Conservation (phyloP, 306 rosid genomes). For the Potentilla sterilis region DNA sequence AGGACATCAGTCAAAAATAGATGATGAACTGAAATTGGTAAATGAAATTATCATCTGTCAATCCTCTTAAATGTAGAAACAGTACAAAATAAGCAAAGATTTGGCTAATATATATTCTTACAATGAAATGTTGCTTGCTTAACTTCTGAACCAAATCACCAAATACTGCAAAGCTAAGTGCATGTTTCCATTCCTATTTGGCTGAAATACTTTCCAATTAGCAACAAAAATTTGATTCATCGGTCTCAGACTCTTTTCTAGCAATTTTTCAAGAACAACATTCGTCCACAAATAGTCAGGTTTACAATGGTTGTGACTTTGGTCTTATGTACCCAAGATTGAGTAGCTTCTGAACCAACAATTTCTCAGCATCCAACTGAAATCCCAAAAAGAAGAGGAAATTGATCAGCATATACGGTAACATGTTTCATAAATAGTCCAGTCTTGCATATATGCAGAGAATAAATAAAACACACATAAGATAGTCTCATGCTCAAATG, state of each 20-base stretch:
- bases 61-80: too few relatives aligned
- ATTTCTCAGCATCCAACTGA: constrained; percentile 82
- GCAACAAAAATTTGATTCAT: neutral
- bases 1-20: too few relatives aligned
- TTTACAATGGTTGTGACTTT: constrained; percentile 36
- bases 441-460: neutral
- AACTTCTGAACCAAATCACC: too few relatives aligned
- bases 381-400: constrained; percentile 23
- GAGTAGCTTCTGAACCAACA: constrained; percentile 68
- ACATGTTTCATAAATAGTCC: neutral
- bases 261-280: neutral
- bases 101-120: too few relatives aligned
- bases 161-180: too few relatives aligned
- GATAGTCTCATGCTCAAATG: neutral
- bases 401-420: neutral
- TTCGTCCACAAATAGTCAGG: neutral
- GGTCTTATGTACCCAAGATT: constrained; percentile 59
- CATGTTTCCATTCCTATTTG: neutral
- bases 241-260: neutral
- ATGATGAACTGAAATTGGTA: too few relatives aligned
- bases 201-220: neutral
- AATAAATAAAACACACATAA: neutral
- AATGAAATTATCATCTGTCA: too few relatives aligned
- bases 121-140: too few relatives aligned
- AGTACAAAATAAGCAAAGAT: too few relatives aligned